phyloP scores from a whole-genome alignment of 345 rosid species.

The Eucalyptus virginea region DNA sequence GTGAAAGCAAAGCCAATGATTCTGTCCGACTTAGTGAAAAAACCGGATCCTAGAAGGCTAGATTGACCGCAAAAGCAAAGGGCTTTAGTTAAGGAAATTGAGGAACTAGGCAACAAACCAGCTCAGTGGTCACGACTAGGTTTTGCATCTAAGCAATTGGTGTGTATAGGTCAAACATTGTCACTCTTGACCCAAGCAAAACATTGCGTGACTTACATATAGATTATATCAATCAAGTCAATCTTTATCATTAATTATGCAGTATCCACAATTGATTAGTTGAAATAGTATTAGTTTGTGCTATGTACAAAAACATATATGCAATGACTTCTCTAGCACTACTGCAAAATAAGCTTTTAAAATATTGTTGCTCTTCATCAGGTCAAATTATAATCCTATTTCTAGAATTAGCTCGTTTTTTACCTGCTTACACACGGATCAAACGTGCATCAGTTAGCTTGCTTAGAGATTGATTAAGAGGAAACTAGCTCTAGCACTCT shows the following conservation, averaged over 20 bases:
- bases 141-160: not conserved
- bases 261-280: not conserved
- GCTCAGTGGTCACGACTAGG: not conserved
- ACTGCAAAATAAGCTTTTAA: not conserved
- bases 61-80: not conserved
- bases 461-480: not conserved
- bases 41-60: not conserved
- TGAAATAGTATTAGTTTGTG: not conserved
- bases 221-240: not conserved
- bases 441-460: not conserved
- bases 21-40: not conserved
- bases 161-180: not conserved
- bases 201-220: not conserved
- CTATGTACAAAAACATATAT: not conserved
- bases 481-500: not conserved
- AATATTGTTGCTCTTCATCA: not conserved
- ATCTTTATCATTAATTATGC: not conserved
- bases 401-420: not conserved
- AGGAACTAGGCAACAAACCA: not conserved
- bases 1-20: not conserved
- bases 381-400: not conserved
- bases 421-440: not conserved
- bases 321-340: not conserved
- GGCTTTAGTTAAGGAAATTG: not conserved
- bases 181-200: not conserved